phyloP scores from a whole-genome alignment of 2,329 filamentous ascomycete genomes.

The Penicillium vulpinum region DNA sequence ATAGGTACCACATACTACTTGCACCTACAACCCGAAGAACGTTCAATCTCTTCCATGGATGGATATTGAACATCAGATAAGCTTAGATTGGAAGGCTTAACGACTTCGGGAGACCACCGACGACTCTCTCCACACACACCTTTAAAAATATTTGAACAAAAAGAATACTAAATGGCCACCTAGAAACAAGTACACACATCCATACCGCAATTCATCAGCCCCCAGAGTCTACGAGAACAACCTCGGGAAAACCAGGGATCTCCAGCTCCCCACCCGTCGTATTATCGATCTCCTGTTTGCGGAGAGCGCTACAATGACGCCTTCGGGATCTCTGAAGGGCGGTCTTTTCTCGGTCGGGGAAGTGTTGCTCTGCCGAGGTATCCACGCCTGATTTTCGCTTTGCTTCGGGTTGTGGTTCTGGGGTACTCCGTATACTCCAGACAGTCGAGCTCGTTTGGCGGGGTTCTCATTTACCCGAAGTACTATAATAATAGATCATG shows the following conservation, averaged over 20 bases:
- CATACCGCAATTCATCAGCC: not conserved
- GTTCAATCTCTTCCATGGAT: not conserved
- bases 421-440: not conserved
- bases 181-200: not conserved
- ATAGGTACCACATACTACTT: not conserved
- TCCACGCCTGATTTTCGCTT: conserved; percentile 24
- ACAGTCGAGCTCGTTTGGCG: not conserved
- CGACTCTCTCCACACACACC: not conserved
- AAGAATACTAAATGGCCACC: not conserved
- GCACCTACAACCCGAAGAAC: not conserved
- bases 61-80: not conserved
- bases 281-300: conserved; percentile 6
- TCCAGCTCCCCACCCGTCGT: conserved; percentile 6
- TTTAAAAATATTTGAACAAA: not conserved
- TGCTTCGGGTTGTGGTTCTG: not conserved
- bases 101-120: not conserved
- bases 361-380: conserved; percentile 11
- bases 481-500: not conserved
- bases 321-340: conserved; percentile 16
- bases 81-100: not conserved
- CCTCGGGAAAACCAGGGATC: conserved; percentile 33
- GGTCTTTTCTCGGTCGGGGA: conserved; percentile 16
- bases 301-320: conserved; percentile 10
- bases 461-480: not conserved
- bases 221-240: conserved; percentile 26